Evolutionary conservation across 2,329 filamentous ascomycete genomes (phyloP).

Genomic region (Sporothrix phasma): DNA sequence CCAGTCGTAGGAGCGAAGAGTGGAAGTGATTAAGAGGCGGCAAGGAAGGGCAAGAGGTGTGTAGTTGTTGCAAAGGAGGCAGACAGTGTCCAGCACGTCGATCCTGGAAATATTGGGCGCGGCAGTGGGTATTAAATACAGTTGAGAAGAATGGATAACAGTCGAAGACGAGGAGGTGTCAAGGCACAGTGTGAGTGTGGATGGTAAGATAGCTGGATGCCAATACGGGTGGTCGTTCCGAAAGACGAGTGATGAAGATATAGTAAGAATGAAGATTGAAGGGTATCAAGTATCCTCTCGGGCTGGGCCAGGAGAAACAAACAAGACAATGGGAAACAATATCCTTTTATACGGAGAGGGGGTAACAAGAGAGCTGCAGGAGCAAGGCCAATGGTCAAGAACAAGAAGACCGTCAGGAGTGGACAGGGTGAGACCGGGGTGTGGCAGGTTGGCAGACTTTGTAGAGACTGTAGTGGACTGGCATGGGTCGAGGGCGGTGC

Average conservation of each 20-base stretch:
- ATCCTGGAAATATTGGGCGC: neutral
- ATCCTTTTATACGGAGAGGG: neutral
- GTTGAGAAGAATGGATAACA: neutral
- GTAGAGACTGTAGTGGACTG: neutral
- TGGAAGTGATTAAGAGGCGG: neutral
- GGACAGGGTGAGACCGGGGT: neutral
- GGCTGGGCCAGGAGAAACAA: neutral
- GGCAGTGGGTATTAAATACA: neutral
- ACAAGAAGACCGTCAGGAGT: neutral
- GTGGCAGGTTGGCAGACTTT: slow-evolving; percentile 1
- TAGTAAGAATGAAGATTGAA: neutral
- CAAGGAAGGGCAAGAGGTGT: neutral
- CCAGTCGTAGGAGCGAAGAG: no score
- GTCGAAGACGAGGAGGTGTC: neutral
- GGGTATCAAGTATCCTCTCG: neutral
- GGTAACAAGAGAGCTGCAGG: neutral
- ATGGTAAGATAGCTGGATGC: neutral
- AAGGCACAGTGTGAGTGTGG: no score
- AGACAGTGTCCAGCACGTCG: slow-evolving; percentile 4
- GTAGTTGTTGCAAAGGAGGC: neutral
- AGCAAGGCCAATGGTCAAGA: neutral
- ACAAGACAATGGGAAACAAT: neutral
- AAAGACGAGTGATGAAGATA: neutral
- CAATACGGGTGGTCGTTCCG: neutral
- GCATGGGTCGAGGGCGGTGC: neutral